phyloP scores from a whole-genome alignment of 2,329 filamentous ascomycete genomes.

The Helotiales sp. region DNA sequence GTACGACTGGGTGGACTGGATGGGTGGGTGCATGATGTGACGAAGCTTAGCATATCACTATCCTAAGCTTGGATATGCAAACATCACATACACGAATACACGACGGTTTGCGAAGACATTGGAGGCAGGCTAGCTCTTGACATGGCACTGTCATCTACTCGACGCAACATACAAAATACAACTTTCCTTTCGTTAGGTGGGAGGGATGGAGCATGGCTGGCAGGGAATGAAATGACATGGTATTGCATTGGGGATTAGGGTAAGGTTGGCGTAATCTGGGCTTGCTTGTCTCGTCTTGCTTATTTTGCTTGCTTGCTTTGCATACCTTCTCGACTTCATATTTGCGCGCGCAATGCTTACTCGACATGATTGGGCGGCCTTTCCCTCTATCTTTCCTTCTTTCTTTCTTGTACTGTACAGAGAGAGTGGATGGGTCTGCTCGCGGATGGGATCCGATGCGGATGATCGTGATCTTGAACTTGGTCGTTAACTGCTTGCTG shows the following conservation, averaged over 20 bases:
- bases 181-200: slow-evolving; percentile 18
- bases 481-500: neutral
- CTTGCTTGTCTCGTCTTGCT: slow-evolving; percentile 14
- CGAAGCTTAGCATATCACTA: slow-evolving; percentile 23
- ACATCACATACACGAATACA: slow-evolving; percentile 28
- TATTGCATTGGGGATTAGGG: slow-evolving; percentile 16
- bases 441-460: neutral
- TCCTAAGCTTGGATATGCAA: slow-evolving; percentile 23
- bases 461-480: neutral
- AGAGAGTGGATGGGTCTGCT: slow-evolving; percentile 10
- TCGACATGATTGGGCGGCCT: neutral
- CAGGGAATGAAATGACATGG: slow-evolving; percentile 4
- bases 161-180: neutral
- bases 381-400: neutral
- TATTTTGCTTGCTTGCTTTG: slow-evolving; percentile 15
- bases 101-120: slow-evolving; percentile 21
- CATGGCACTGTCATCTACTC: neutral
- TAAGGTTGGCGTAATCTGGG: slow-evolving; percentile 24
- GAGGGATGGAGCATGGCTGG: slow-evolving; percentile 24
- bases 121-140: slow-evolving; percentile 3
- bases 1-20: neutral
- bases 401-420: slow-evolving; percentile 21
- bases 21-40: slow-evolving; percentile 12
- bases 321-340: slow-evolving; percentile 1
- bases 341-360: slow-evolving; percentile 11